Conservation (phyloP, 163 green algal species). For the Trebouxiophyceae sp. region DNA sequence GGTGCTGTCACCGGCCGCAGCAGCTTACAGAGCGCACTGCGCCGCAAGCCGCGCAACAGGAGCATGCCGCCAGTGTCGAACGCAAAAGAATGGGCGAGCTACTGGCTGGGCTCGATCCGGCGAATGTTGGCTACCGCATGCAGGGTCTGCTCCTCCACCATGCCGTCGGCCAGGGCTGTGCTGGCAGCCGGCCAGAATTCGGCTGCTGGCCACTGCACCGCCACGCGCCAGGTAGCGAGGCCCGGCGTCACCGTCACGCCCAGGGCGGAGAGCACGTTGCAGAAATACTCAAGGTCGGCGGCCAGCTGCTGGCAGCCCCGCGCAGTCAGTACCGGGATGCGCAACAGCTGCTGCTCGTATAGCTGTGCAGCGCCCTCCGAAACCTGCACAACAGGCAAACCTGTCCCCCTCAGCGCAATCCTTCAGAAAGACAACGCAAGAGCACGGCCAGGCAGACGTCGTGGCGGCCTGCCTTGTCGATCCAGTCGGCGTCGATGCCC, state of each 20-base stretch:
- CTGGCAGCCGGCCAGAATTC: not conserved
- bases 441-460: no score
- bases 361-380: conserved; percentile 33
- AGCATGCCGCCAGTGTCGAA: no score
- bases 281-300: conserved; percentile 92
- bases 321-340: conserved; percentile 33
- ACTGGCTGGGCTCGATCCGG: no score
- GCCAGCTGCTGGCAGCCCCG: conserved; percentile 69
- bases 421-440: no score
- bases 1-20: no score
- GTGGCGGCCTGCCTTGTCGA: no score
- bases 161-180: not conserved
- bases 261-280: conserved; percentile 81
- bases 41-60: no score
- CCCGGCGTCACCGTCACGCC: conserved; percentile 52
- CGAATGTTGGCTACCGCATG: not conserved
- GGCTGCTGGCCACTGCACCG: not conserved
- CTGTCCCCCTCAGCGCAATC: no score
- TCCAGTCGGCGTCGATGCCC: conserved; percentile 72
- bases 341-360: conserved; percentile 42
- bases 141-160: not conserved
- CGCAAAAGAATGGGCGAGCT: no score
- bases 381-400: no score
- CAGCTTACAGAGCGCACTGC: no score
- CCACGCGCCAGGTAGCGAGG: conserved; percentile 55